Conservation (phyloP, 768 basidiomycete genomes). For the Lenzites betulinus region DNA sequence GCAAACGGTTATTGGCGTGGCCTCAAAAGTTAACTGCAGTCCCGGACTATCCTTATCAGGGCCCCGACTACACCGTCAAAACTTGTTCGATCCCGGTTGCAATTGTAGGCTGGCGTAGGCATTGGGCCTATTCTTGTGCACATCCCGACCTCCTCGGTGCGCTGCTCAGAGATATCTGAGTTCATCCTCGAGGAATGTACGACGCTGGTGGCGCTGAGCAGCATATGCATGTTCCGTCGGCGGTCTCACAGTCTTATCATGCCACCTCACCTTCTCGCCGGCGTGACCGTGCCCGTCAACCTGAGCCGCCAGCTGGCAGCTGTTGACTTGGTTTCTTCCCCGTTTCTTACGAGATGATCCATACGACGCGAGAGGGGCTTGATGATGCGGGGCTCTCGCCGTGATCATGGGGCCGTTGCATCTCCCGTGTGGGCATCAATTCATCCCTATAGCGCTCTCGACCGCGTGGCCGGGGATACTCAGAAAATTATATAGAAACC, state of each 20-base stretch:
- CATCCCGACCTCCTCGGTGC: neutral
- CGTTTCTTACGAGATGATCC: slow-evolving; percentile 3
- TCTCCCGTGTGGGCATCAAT: slow-evolving; percentile 7
- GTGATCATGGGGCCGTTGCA: slow-evolving; percentile 15
- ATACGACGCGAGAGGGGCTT: slow-evolving; percentile 1
- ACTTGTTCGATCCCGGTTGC: too few relatives aligned
- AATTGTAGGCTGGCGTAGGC: too few relatives aligned
- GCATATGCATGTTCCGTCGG: neutral
- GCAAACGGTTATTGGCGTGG: too few relatives aligned
- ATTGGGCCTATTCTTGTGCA: too few relatives aligned
- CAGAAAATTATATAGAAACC: slow-evolving; percentile 2
- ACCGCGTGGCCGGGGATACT: slow-evolving; percentile 5
- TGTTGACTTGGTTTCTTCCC: neutral
- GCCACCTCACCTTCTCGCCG: neutral
- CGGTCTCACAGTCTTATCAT: slow-evolving; percentile 12
- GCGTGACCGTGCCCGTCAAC: slow-evolving; percentile 9
- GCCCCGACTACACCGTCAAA: neutral
- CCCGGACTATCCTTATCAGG: neutral
- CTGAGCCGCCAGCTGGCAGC: neutral
- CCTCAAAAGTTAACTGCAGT: too few relatives aligned
- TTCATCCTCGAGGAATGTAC: slow-evolving; percentile 5
- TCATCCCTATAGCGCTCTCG: neutral
- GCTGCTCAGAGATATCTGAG: neutral
- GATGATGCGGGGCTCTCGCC: slow-evolving; percentile 3
- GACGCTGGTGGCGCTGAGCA: slow-evolving; percentile 1